Evolutionary conservation across 805 yeast species (phyloP).

Genomic region (Candida insectorum): DNA sequence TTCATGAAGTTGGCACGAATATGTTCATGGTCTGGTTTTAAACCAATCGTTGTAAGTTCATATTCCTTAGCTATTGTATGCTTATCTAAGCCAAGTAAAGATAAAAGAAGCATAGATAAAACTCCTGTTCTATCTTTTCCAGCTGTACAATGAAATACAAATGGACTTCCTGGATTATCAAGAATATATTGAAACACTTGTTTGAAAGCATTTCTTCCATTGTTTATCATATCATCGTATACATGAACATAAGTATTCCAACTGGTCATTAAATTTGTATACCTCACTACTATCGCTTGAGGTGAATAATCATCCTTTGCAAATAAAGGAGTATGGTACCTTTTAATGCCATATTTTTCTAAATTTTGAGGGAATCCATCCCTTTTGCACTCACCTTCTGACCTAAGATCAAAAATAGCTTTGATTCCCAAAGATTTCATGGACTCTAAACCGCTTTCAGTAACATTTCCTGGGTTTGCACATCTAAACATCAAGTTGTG

Average conservation of each 20-base stretch:
- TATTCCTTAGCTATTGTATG: constrained; percentile 70
- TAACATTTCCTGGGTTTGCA: constrained; percentile 55
- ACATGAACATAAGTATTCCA: constrained; percentile 62
- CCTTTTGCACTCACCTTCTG: constrained; percentile 50
- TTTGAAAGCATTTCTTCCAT: constrained; percentile 47
- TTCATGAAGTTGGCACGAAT: constrained; percentile 33
- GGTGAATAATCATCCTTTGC: constrained; percentile 57
- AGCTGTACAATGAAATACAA: constrained; percentile 76
- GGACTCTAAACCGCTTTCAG: constrained; percentile 45
- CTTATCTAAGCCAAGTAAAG: constrained; percentile 62
- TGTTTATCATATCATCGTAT: constrained; percentile 54
- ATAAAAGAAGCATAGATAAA: constrained; percentile 61
- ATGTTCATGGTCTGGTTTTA: constrained; percentile 45
- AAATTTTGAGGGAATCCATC: constrained; percentile 40
- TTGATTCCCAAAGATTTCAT: constrained; percentile 45
- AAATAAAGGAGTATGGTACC: constrained; percentile 59
- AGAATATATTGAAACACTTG: constrained; percentile 53
- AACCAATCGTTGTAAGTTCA: constrained; percentile 68
- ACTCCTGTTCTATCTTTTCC: constrained; percentile 88
- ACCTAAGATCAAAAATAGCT: constrained; percentile 65
- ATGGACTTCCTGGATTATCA: constrained; percentile 42
- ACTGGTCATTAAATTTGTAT: constrained; percentile 51
- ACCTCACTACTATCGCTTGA: constrained; percentile 54
- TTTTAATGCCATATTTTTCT: constrained; percentile 40
- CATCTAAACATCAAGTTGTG: constrained; percentile 58